Evolutionary conservation across 306 rosid species (phyloP).

Genomic region (Trifolium fragiferum): DNA sequence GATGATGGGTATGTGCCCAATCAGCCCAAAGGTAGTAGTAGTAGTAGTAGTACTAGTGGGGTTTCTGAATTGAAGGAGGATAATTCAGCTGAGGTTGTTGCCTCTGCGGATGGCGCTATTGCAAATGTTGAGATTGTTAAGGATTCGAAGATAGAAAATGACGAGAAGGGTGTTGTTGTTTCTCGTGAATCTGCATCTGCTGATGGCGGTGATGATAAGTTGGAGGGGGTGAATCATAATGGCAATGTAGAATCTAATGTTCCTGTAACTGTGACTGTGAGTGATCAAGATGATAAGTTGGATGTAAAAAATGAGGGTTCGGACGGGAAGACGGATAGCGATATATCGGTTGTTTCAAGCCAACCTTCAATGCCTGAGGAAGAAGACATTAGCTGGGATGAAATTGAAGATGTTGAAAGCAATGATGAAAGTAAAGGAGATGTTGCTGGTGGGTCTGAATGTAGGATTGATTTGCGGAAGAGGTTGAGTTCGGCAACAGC

Average conservation of each 20-base stretch:
- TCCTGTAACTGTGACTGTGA: slow-evolving; percentile 42
- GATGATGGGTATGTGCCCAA: slow-evolving; percentile 44
- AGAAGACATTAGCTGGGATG: slow-evolving; percentile 90
- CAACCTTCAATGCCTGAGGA: slow-evolving; percentile 75
- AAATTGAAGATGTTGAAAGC: slow-evolving; percentile 80
- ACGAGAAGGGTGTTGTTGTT: slow-evolving; percentile 25
- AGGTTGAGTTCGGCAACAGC: slow-evolving; percentile 50
- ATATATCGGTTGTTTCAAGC: slow-evolving; percentile 84
- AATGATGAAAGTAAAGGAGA: slow-evolving; percentile 63
- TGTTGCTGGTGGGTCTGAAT: slow-evolving; percentile 38
- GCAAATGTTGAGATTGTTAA: slow-evolving; percentile 39
- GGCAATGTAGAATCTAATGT: slow-evolving; percentile 44
- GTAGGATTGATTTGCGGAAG: slow-evolving; percentile 63
- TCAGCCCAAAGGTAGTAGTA: slow-evolving; percentile 38
- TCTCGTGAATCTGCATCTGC: slow-evolving; percentile 40
- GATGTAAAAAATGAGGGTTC: slow-evolving; percentile 46
- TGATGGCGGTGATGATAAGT: slow-evolving; percentile 43
- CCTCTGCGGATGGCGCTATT: slow-evolving; percentile 3
- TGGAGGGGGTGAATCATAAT: slow-evolving; percentile 17
- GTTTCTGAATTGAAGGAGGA: slow-evolving; percentile 34
- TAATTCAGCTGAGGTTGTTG: slow-evolving; percentile 26
- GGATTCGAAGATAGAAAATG: slow-evolving; percentile 42
- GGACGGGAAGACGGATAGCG: slow-evolving; percentile 70
- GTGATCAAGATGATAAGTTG: slow-evolving; percentile 40
- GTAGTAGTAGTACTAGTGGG: slow-evolving; percentile 39